Conservation (phyloP, 2,329 filamentous ascomycete genomes). For the Fusarium coicis region DNA sequence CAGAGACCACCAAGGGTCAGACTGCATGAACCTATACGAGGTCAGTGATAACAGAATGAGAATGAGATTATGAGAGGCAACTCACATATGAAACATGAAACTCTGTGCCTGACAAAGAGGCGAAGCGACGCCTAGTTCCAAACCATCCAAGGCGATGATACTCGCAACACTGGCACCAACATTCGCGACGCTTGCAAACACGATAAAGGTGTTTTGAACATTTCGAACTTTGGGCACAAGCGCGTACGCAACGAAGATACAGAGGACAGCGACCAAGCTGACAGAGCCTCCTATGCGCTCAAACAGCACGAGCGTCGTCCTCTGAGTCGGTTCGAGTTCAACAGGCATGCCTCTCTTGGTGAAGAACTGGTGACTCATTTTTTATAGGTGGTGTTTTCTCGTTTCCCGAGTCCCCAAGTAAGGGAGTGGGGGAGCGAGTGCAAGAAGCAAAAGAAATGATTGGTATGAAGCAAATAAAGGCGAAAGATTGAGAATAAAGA, state of each 20-base stretch:
- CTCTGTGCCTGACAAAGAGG: constrained; percentile 70
- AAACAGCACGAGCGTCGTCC: constrained; percentile 57
- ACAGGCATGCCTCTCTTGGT: constrained; percentile 39
- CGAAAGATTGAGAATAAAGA: background rate
- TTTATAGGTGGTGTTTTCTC: background rate
- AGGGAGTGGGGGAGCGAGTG: constrained; percentile 9
- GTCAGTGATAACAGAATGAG: constrained; percentile 58
- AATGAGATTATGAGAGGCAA: background rate
- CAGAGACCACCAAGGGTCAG: constrained; percentile 80
- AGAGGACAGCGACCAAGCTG: constrained; percentile 61
- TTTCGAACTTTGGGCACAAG: constrained; percentile 64
- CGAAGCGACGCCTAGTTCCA: constrained; percentile 63
- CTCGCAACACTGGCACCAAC: constrained; percentile 72
- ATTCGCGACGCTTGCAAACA: constrained; percentile 70
- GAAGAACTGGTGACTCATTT: constrained; percentile 31
- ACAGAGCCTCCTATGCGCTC: constrained; percentile 66
- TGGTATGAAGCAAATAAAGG: background rate
- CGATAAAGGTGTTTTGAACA: constrained; percentile 70
- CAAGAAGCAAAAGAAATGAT: background rate
- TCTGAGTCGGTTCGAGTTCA: constrained; percentile 51
- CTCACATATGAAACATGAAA: constrained; percentile 75
- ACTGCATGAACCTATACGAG: constrained; percentile 75
- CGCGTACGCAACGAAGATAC: constrained; percentile 64
- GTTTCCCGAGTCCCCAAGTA: constrained; percentile 9
- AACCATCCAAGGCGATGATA: constrained; percentile 74